Evolutionary conservation across 768 basidiomycete genomes (phyloP), one percentile per base, ranked within the genome.

Genomic region (Boletus huronensis): DNA sequence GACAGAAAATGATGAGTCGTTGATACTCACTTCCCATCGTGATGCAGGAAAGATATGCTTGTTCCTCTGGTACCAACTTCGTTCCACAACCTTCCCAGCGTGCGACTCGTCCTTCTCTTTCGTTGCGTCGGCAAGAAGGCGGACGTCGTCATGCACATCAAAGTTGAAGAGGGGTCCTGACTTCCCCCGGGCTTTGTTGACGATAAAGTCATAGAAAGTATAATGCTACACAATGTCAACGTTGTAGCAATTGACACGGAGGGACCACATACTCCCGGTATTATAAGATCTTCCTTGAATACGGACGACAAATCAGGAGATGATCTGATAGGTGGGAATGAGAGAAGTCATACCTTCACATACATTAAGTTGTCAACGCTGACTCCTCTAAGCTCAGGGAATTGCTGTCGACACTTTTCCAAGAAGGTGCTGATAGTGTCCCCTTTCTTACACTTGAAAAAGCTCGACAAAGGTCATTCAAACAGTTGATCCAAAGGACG

Each of bases 341-440:
- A 43, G 51, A 49, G 3, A 48, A 44, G 16, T 54, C 79, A 52
- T 55, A 88, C 91, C 82, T 98, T 98, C 72, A 99, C 83, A 74
- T 98, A 99, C 95, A 98, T 98, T 35, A 99, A 73, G 68, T 98
- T 99, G 72, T 99, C 97, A 19, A 90, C 93, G 51, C 85, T 90
- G 45, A 94, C 84, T 9, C 88, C 87, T 50, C 95, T 76, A 36
- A 99, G 79, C 72, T 98, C 95, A 3, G 95, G 89, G 66, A 97
- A 92, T 63, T 98, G 95, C 48, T 83, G 82, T 28, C 95, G 81
- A 64, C 94, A 97, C 71, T 93, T 98, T 65, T 95, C 92, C 60
- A 99, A 75, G 73, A 99, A 98, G 9, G 74, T 75, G 3, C 85
- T 82, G 55, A 99, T 84, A 46, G 87, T 83, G 65, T 99, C 94